phyloP scores from a whole-genome alignment of 306 rosid species.

The Castanospermum australe region DNA sequence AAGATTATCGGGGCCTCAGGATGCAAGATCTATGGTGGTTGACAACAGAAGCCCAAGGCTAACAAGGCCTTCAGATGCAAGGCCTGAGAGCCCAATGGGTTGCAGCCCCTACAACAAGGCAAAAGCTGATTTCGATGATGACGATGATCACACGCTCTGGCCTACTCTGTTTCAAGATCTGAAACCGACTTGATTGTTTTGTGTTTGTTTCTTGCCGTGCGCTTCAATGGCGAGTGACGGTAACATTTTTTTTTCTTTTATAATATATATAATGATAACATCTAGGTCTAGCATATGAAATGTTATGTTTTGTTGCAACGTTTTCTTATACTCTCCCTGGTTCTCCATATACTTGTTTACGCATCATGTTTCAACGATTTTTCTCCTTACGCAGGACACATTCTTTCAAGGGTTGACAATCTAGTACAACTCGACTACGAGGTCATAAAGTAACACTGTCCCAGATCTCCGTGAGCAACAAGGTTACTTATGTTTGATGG shows the following conservation, averaged over 20 bases:
- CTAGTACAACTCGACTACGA: not conserved
- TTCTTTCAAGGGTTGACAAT: not conserved
- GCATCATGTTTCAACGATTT: not conserved
- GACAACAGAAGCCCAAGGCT: slow-evolving; percentile 40
- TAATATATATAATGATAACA: not conserved
- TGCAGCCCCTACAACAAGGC: slow-evolving; percentile 43
- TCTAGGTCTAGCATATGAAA: not conserved
- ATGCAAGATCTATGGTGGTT: slow-evolving; percentile 30
- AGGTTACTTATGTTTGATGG: not conserved
- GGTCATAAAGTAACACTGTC: not conserved
- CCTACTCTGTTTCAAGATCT: slow-evolving; percentile 79
- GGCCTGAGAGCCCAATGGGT: slow-evolving; percentile 46
- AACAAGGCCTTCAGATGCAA: slow-evolving; percentile 24
- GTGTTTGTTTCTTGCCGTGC: not conserved
- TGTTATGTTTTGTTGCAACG: slow-evolving; percentile 8
- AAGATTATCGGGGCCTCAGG: slow-evolving; percentile 50
- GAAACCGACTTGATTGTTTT: slow-evolving; percentile 64
- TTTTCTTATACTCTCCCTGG: not conserved
- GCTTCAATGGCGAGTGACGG: slow-evolving; percentile 20
- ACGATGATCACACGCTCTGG: slow-evolving; percentile 74
- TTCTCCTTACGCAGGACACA: not conserved
- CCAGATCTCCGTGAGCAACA: not conserved
- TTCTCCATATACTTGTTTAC: slow-evolving; percentile 23
- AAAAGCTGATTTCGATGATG: slow-evolving; percentile 39
- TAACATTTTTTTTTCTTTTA: not conserved